Evolutionary conservation across 2,329 filamentous ascomycete species (phyloP).

Genomic region (Botrytis squamosa): DNA sequence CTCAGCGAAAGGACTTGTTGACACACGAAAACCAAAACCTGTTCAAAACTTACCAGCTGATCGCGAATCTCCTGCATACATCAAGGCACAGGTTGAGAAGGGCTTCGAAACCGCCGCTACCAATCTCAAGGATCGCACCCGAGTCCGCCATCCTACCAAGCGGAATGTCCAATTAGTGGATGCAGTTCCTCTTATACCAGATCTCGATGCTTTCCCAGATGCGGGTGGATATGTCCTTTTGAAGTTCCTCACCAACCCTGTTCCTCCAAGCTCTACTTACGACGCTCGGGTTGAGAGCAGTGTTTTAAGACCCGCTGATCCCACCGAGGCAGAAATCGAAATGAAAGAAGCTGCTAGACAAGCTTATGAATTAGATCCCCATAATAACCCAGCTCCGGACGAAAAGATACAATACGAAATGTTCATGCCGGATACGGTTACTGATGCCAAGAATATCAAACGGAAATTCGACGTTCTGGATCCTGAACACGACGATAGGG

Average conservation of each 20-base stretch:
- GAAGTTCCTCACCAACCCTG: constrained; percentile 66
- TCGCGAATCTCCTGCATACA: constrained; percentile 62
- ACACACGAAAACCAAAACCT: constrained; percentile 43
- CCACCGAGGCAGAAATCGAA: constrained; percentile 53
- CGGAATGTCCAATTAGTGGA: constrained; percentile 56
- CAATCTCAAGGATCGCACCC: constrained; percentile 53
- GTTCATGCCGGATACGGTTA: constrained; percentile 54
- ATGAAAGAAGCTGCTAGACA: constrained; percentile 49
- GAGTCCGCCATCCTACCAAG: constrained; percentile 59
- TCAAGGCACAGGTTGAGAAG: constrained; percentile 66
- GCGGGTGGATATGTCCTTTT: constrained; percentile 67
- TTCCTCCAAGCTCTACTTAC: constrained; percentile 52
- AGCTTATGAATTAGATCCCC: constrained; percentile 56
- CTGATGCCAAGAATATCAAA: constrained; percentile 55
- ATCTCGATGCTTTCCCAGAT: constrained; percentile 68
- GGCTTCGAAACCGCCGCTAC: constrained; percentile 56
- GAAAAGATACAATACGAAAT: constrained; percentile 66
- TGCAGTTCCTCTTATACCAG: constrained; percentile 61
- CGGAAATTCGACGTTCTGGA: constrained; percentile 59
- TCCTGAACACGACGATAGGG: constrained; percentile 52
- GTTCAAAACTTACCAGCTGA: constrained; percentile 48
- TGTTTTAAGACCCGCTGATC: constrained; percentile 60
- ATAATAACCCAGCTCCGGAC: constrained; percentile 54
- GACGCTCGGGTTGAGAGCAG: constrained; percentile 61
- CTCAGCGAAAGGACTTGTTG: constrained; percentile 49